These are phyloP conservation scores for Phytopythium aichiense DNA, from an alignment of 352 stramenopile genomes.

Conservation along the genomic window DNA sequence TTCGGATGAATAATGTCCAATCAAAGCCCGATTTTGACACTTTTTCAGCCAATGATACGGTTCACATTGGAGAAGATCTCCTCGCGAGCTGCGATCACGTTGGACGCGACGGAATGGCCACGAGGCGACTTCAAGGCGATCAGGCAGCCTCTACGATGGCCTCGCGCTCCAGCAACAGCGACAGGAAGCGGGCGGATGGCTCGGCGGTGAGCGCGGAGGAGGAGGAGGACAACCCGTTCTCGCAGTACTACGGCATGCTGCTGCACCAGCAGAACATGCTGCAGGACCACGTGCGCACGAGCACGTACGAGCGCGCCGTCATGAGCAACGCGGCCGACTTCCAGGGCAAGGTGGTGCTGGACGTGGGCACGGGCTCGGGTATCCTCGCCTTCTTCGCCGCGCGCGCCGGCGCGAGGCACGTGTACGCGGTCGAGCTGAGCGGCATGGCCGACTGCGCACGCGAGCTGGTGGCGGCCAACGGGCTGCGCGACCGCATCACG, in stretches of 20 bases:
- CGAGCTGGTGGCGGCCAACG: conserved; percentile 93
- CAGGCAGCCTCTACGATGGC: not conserved
- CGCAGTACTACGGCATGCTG: conserved; percentile 94
- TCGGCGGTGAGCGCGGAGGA: conserved; percentile 8
- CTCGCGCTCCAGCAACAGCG: not conserved
- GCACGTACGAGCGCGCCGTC: conserved; percentile 98
- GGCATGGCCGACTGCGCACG: conserved; percentile 97
- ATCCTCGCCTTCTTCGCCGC: conserved; percentile 98
- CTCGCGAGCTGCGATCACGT: not conserved
- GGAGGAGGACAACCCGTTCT: conserved; percentile 90
- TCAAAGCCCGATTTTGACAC: not conserved
- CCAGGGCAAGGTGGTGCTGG: conserved; percentile 97
- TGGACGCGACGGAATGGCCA: not conserved
- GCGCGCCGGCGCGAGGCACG: conserved; percentile 95
- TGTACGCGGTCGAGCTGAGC: conserved; percentile 95
- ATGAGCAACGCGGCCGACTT: conserved; percentile 95
- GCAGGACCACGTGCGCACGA: conserved; percentile 98
- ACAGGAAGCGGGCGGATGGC: not conserved
- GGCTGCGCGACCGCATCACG: conserved; percentile 93
- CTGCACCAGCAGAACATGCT: conserved; percentile 99
- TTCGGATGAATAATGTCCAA: not conserved
- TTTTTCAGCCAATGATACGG: no score
- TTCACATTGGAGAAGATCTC: not conserved
- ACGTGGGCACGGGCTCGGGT: conserved; percentile 98
- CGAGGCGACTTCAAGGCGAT: not conserved